phyloP scores from a whole-genome alignment of 2,329 filamentous ascomycete genomes.

The Fusarium sp. region DNA sequence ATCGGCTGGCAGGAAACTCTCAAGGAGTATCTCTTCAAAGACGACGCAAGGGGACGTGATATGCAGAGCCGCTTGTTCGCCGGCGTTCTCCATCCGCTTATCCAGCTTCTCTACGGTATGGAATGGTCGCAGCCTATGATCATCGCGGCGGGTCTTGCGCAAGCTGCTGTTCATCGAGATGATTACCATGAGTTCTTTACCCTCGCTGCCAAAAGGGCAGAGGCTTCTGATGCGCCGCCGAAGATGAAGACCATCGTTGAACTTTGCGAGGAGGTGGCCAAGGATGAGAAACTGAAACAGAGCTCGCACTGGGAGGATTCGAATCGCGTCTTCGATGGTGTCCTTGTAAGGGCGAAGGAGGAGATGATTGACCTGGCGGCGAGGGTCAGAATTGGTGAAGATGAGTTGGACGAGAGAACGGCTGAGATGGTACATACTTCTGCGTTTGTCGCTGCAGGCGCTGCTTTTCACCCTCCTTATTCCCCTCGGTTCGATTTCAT shows the following conservation, averaged over 20 bases:
- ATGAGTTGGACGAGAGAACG: conserved; percentile 68
- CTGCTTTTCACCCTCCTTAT: conserved; percentile 74
- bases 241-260: conserved; percentile 56
- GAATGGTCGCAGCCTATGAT: conserved; percentile 87
- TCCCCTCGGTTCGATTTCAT: conserved; percentile 85
- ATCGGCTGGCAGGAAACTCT: conserved; percentile 72
- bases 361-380: conserved; percentile 73
- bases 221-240: conserved; percentile 13
- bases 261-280: conserved; percentile 70
- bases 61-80: conserved; percentile 77
- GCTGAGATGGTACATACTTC: conserved; percentile 77
- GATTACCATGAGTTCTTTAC: conserved; percentile 69
- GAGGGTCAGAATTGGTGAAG: conserved; percentile 68
- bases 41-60: conserved; percentile 73
- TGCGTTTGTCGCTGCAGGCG: conserved; percentile 63
- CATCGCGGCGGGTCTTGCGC: conserved; percentile 82
- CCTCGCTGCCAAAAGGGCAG: conserved; percentile 59
- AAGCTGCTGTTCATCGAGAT: conserved; percentile 76
- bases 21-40: conserved; percentile 76
- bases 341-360: conserved; percentile 72
- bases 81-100: conserved; percentile 72
- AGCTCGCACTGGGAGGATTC: conserved; percentile 64
- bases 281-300: conserved; percentile 67
- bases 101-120: conserved; percentile 87
- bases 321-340: conserved; percentile 77